Conservation (phyloP, 106 monocot species). For the Platanthera guangdongensis region DNA sequence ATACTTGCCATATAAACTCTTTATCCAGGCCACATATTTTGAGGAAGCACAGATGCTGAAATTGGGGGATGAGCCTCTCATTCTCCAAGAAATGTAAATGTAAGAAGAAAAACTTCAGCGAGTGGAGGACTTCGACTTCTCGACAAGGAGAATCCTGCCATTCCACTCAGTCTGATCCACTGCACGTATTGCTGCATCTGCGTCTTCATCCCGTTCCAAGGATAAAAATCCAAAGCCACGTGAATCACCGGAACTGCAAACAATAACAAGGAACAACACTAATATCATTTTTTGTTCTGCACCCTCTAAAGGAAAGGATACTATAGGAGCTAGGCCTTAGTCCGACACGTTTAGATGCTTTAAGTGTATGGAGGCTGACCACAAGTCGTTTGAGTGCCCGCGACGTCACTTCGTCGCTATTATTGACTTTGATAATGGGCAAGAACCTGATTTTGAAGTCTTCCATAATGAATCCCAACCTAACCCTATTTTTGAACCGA, state of each 20-base stretch:
- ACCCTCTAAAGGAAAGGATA: too few species aligned
- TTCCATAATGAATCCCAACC: too few species aligned
- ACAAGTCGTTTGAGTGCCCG: too few species aligned
- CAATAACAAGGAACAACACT: not conserved
- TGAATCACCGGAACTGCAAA: constrained; percentile 51
- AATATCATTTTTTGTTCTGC: not conserved
- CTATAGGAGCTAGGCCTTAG: too few species aligned
- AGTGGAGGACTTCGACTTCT: constrained; percentile 54
- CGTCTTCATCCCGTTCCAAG: constrained; percentile 66
- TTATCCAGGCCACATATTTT: constrained; percentile 15
- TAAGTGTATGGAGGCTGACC: too few species aligned
- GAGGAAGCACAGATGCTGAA: constrained; percentile 6
- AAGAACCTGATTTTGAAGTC: too few species aligned
- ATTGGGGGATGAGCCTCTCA: not conserved
- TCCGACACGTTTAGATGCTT: too few species aligned
- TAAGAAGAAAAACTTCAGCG: constrained; percentile 21
- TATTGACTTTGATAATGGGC: too few species aligned
- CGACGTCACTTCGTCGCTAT: too few species aligned
- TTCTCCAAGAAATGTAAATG: not conserved
- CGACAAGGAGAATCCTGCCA: constrained; percentile 52
- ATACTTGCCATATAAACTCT: constrained; percentile 26
- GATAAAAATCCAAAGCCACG: constrained; percentile 70
- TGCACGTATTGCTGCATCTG: constrained; percentile 68
- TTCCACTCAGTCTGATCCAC: constrained; percentile 70
- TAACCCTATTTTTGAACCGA: too few species aligned